Conservation (phyloP, 2,329 filamentous ascomycete species). For the Sporothrix humicola region DNA sequence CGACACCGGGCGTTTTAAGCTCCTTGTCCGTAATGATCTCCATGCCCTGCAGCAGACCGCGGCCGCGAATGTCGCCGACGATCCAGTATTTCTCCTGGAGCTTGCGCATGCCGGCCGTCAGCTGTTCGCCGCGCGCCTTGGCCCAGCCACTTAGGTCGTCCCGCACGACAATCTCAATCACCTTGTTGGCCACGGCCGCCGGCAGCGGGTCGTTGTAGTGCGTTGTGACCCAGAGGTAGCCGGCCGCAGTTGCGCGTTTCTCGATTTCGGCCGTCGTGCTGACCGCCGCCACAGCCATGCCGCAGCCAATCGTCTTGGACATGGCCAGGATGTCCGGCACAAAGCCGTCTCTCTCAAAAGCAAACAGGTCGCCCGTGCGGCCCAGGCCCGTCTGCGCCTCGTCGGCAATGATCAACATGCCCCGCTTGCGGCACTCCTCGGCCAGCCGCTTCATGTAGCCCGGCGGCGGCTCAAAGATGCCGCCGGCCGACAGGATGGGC, state of each 20-base stretch:
- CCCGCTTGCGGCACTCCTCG: conserved; percentile 57
- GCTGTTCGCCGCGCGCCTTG: conserved; percentile 39
- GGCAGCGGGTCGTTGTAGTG: conserved; percentile 68
- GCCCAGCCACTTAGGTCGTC: conserved; percentile 5
- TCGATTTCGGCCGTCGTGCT: background rate
- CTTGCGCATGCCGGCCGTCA: conserved; percentile 54
- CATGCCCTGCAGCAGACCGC: conserved; percentile 63
- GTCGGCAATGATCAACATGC: conserved; percentile 64
- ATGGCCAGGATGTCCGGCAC: conserved; percentile 40
- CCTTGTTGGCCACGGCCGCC: conserved; percentile 64
- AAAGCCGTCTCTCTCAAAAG: conserved; percentile 55
- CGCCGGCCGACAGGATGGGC: conserved; percentile 62
- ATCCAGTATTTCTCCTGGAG: conserved; percentile 61
- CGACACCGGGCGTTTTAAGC: background rate
- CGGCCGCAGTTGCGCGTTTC: conserved; percentile 51
- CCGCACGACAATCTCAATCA: conserved; percentile 66
- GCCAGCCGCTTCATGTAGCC: conserved; percentile 62
- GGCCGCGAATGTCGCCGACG: conserved; percentile 65
- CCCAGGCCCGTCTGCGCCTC: conserved; percentile 66
- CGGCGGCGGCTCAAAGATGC: conserved; percentile 60
- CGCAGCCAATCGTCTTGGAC: background rate
- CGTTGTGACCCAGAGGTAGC: conserved; percentile 65
- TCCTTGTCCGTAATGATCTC: conserved; percentile 60
- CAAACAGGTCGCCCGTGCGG: conserved; percentile 63
- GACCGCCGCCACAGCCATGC: background rate